Conservation (phyloP, 169 alveolate genomes). For the Cryptosporidium muris region DNA sequence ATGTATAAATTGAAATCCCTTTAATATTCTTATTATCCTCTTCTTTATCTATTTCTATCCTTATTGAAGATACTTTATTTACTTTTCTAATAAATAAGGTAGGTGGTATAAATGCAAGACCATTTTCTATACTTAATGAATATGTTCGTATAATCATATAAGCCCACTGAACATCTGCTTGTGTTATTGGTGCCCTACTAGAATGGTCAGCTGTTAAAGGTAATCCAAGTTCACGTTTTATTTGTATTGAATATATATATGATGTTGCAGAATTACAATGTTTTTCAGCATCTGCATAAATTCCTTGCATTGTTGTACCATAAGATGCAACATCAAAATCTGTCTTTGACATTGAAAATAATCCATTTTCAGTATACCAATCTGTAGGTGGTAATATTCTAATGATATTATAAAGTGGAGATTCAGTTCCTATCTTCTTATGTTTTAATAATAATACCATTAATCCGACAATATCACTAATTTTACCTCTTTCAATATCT, state of each 20-base stretch:
- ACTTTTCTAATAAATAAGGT: constrained; percentile 36
- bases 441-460: constrained; percentile 59
- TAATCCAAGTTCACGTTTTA: constrained; percentile 56
- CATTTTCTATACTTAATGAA: constrained; percentile 24
- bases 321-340: constrained; percentile 70
- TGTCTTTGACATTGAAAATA: constrained; percentile 58
- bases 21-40: background rate
- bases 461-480: constrained; percentile 46
- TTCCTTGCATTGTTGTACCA: constrained; percentile 66
- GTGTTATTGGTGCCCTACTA: constrained; percentile 65
- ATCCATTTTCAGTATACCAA: constrained; percentile 50
- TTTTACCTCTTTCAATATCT: constrained; percentile 59
- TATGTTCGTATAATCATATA: constrained; percentile 60
- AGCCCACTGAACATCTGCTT: constrained; percentile 63
- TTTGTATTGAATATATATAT: constrained; percentile 42
- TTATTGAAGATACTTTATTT: constrained; percentile 13
- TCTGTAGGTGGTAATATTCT: constrained; percentile 45
- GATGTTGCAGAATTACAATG: constrained; percentile 64
- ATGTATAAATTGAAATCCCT: background rate
- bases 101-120: constrained; percentile 52
- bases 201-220: constrained; percentile 43
- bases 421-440: constrained; percentile 15
- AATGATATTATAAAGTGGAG: constrained; percentile 36
- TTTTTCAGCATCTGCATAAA: constrained; percentile 40
- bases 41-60: background rate